A percentile compares a stretch with the other conserved stretches of the same genome.
These are phyloP conservation scores for Fusarium armeniacum DNA, from an alignment of 2,329 filamentous ascomycete species.

Conservation along the genomic window DNA sequence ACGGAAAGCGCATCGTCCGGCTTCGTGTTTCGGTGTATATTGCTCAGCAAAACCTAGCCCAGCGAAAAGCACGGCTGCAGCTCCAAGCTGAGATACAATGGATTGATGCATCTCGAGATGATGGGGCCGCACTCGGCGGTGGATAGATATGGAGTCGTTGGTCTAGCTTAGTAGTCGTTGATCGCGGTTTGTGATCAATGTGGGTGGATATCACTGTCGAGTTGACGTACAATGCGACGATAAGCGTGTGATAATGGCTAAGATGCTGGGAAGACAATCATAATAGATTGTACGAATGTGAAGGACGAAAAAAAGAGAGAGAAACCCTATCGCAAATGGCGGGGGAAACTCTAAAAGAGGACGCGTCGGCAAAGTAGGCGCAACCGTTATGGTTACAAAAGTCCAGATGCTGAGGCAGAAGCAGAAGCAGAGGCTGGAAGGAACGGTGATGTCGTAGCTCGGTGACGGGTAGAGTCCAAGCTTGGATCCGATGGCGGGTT, in stretches of 20 bases:
- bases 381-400: conserved; percentile 28
- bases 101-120: conserved; percentile 53
- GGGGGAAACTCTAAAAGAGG: conserved; percentile 31
- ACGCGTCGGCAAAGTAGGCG: conserved; percentile 32
- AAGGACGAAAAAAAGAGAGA: conserved; percentile 7
- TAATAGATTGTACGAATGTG: conserved; percentile 28
- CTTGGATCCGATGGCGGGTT: conserved; percentile 29
- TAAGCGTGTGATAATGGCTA: conserved; percentile 26
- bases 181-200: conserved; percentile 27
- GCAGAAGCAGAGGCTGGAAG: conserved; percentile 14
- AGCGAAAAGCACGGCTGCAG: conserved; percentile 51
- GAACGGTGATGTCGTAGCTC: conserved; percentile 42
- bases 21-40: conserved; percentile 78
- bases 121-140: conserved; percentile 41
- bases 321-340: conserved; percentile 1
- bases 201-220: conserved; percentile 24
- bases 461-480: conserved; percentile 33
- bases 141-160: conserved; percentile 36
- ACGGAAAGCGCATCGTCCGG: conserved; percentile 89
- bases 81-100: conserved; percentile 52
- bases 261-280: conserved; percentile 31
- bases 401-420: conserved; percentile 22
- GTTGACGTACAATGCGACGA: conserved; percentile 33
- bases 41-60: conserved; percentile 49
- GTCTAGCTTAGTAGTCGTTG: conserved; percentile 3